Evolutionary conservation across 257 asterid genomes (phyloP), one percentile per base, ranked within the genome.

Genomic region (Vinca minor): DNA sequence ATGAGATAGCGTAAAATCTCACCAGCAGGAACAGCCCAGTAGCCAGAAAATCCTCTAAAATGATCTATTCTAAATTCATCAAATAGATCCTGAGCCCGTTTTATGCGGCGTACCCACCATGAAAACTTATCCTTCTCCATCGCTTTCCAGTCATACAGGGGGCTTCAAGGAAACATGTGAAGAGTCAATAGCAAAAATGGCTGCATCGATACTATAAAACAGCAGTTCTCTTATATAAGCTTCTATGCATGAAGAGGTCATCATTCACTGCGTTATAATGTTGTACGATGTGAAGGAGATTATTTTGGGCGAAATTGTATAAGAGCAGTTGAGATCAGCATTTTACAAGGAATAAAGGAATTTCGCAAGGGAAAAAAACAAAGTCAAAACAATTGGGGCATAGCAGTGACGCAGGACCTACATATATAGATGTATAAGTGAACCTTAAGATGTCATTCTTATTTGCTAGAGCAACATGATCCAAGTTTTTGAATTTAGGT

Each of bases 11-110:
- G 64, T 47, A 20, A 60, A 69, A 59, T 76, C 82, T 79, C 74
- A 93, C 97, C 97, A 63, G 97, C 81, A 73, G 98, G 98, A 69
- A 93, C 95, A 64, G 98, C 98, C 98, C 97, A 93, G 74, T 78
- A 93, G 69, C 98, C 98, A 72, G 98, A 95, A 78, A 93, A 85
- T 76, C 98, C 97, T 84, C 98, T 78, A 36, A 93, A 93, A 80
- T 93, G 98, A 68, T 93, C 98, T 34, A 93, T 93, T 82, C 98
- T 78, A 75, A 93, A 89, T 67, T 93, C 98, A 75, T 87, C 97
- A 72, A 85, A 89, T 62, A 93, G 82, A 83, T 93, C 77, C 55
- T 80, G 86, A 39, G 97, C 98, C 66, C 96, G 96, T 67, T 74
- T 78, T 62, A 93, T 60, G 65, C 97, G 96, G 52, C 62, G 75